Conservation (phyloP, 2,329 filamentous ascomycete species). For the Canariomyces notabilis region DNA sequence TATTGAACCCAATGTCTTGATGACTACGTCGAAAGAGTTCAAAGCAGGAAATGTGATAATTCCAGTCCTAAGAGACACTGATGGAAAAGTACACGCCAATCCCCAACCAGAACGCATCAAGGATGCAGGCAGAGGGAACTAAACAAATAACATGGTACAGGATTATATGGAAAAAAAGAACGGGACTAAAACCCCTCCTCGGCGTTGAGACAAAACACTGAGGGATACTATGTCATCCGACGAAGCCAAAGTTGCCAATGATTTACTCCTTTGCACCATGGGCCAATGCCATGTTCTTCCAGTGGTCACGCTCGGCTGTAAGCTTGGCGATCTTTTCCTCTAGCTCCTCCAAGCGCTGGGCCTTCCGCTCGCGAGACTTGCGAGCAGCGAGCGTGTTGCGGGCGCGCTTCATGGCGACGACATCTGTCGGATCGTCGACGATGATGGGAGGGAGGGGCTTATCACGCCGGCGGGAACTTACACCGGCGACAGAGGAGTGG, state of each 20-base stretch:
- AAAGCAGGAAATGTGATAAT: too few species aligned
- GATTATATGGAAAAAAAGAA: constrained; percentile 12
- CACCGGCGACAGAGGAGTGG: constrained; percentile 65
- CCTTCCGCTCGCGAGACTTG: constrained; percentile 85
- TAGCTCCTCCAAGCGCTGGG: constrained; percentile 67
- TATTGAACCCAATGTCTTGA: too few species aligned
- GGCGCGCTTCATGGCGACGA: constrained; percentile 82
- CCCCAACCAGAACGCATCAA: constrained; percentile 1
- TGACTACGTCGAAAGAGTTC: too few species aligned
- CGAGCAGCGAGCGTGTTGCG: constrained; percentile 90
- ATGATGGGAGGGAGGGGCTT: constrained; percentile 77
- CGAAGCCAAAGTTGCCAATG: constrained; percentile 15
- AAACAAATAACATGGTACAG: constrained; percentile 11
- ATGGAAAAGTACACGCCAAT: constrained; percentile 6
- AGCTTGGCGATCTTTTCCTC: constrained; percentile 69
- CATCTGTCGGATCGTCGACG: constrained; percentile 68
- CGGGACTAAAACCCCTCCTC: constrained; percentile 24
- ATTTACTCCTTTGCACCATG: constrained; percentile 24
- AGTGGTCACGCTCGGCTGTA: constrained; percentile 60
- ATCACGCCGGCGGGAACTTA: constrained; percentile 68
- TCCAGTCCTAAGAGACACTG: too few species aligned
- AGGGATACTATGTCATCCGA: constrained; percentile 23
- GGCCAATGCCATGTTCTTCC: constrained; percentile 52
- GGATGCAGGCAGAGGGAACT: constrained; percentile 3
- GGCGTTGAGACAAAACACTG: constrained; percentile 15